Base-by-base conservation (phyloP, 2,329 filamentous ascomycete genomes). In the Colletotrichum eremochloae region DNA sequence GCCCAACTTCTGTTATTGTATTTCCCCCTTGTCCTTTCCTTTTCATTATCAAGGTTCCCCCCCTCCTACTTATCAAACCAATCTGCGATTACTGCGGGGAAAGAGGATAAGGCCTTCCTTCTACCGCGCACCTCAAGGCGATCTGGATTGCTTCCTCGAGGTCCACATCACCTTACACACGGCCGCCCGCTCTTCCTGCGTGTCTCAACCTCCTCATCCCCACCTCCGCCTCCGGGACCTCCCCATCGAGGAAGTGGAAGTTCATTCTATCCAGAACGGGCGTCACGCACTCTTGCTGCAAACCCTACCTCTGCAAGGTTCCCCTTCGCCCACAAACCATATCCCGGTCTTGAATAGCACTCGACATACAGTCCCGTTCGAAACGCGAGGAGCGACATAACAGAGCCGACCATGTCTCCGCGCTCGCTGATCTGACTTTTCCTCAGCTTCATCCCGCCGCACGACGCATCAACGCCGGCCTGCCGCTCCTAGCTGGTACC, bases 351-450 rank as follows among this genome's bases (percentile, higher is more conserved):
- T 48, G 38, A 60, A 64, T 58, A 55, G 24, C 53, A 64, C 52
- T 69, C 53, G 66, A 64, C 60, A 68, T 24, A 46, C 50, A 48
- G 48, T 60, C 57, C 9, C 18, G 29, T 36, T 40, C 38, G 36
- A 33, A 44, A 64, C 46, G 63, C 58, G 53, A 67, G 65, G 52
- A 60, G 70, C 69, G 56, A 67, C 50, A 55, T 56, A 57, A 24
- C 6, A 20, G 58, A 58, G n/a, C 67, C 57, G 46, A 56, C 50
- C 64, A 74, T 74, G 71, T 56, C 68, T 74, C 71, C 56, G 68
- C 68, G 63, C n/a, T 52, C 60, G 61, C 61, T 73, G 60, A 53
- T 73, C 44, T 74, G 58, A 74, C 65, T 60, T 48, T 53, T 64
- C 52, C 42, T 57, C 52, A 55, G 60, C 29, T 48, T 53, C 50